A percentile compares a stretch with the other conserved stretches of the same genome.
These are phyloP conservation scores for Hirschfeldia incana DNA, from an alignment of 345 rosid genomes.

Conservation along the genomic window DNA sequence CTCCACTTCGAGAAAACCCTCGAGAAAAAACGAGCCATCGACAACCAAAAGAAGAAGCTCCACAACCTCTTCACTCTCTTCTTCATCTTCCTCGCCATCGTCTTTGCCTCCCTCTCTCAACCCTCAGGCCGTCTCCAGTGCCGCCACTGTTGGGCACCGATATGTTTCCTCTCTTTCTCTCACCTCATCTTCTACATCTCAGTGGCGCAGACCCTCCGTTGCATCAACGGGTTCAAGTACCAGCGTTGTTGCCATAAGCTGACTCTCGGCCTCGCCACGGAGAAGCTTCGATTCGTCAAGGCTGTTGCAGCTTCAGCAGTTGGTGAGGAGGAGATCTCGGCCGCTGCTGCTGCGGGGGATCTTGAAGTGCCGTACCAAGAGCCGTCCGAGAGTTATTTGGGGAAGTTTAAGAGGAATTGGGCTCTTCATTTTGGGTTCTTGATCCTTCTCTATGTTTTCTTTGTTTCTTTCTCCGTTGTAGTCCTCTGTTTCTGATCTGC, in stretches of 20 bases:
- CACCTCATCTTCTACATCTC: conserved; percentile 85
- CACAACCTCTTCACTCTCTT: conserved; percentile 85
- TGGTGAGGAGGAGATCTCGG: conserved; percentile 46
- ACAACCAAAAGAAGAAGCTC: conserved; percentile 91
- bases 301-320: conserved; percentile 37
- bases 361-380: conserved; percentile 93
- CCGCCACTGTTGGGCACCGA: conserved; percentile 89
- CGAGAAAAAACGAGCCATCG: conserved; percentile 87
- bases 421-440: conserved; percentile 87
- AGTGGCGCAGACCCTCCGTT: conserved; percentile 82
- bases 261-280: conserved; percentile 84
- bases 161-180: conserved; percentile 66
- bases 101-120: conserved; percentile 60
- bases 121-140: conserved; percentile 65
- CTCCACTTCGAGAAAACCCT: conserved; percentile 97
- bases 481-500: conserved; percentile 65
- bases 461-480: conserved; percentile 76
- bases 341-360: conserved; percentile 46
- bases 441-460: conserved; percentile 71
- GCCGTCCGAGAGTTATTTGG: conserved; percentile 87
- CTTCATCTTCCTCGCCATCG: conserved; percentile 77
- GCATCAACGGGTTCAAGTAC: conserved; percentile 96
- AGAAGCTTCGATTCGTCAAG: conserved; percentile 74
- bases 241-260: conserved; percentile 94
- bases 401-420: conserved; percentile 96